A percentile compares a stretch with the other conserved stretches of the same genome.
Evolutionary conservation across 2,329 filamentous ascomycete genomes (phyloP).

Genomic region (Fusarium nodosum): DNA sequence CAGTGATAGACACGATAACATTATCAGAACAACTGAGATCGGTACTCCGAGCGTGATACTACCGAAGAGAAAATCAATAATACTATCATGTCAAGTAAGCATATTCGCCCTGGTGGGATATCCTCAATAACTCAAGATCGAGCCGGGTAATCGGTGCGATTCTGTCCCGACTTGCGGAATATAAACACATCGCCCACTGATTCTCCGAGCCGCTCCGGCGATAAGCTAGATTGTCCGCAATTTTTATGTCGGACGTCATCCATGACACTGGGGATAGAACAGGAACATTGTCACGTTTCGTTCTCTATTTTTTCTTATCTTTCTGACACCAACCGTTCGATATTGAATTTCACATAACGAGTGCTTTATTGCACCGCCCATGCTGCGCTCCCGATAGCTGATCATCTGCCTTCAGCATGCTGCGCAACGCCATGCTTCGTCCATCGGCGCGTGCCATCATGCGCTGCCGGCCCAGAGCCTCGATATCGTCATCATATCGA

Average conservation of each 20-base stretch:
- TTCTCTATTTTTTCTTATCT: not conserved
- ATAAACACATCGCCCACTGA: conserved; percentile 36
- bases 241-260: conserved; percentile 48
- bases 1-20: not conserved
- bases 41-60: not conserved
- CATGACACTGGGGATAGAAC: conserved; percentile 26
- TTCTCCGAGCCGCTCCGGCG: conserved; percentile 45
- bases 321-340: not conserved
- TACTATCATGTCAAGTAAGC: not conserved
- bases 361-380: conserved; percentile 16
- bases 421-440: conserved; percentile 49
- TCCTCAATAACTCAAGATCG: not conserved
- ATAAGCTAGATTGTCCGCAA: conserved; percentile 39
- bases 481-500: conserved; percentile 58
- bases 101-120: not conserved
- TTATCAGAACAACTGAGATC: not conserved
- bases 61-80: not conserved
- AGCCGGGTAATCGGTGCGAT: conserved; percentile 32
- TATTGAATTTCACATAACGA: not conserved
- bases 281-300: conserved; percentile 22
- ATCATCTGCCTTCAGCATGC: conserved; percentile 47
- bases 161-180: conserved; percentile 27
- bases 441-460: conserved; percentile 44
- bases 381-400: conserved; percentile 25
- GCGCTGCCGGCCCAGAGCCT: conserved; percentile 60